These are phyloP conservation scores for Botrytis aclada DNA, from an alignment of 2,329 filamentous ascomycete species.

Conservation along the genomic window DNA sequence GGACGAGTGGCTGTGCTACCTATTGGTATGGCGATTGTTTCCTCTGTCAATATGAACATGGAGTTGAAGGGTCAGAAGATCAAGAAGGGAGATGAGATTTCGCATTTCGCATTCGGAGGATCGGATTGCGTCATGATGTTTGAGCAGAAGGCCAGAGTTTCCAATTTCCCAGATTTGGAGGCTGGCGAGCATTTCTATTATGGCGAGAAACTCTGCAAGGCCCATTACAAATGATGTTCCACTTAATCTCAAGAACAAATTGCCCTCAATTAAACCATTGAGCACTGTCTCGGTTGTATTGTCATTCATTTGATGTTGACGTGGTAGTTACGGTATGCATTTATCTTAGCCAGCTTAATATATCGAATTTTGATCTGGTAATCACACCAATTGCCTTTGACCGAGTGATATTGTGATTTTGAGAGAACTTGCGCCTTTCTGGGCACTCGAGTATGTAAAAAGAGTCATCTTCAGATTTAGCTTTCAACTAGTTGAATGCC, in stretches of 20 bases:
- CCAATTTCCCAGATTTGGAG: conserved; percentile 6
- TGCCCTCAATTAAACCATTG: neutral
- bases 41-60: conserved; percentile 40
- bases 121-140: conserved; percentile 45
- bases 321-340: neutral
- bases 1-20: conserved; percentile 44
- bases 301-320: neutral
- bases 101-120: conserved; percentile 45
- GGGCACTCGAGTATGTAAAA: neutral
- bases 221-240: neutral
- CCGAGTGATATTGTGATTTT: neutral
- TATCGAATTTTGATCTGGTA: neutral
- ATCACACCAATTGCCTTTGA: neutral
- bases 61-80: conserved; percentile 24
- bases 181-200: conserved; percentile 16
- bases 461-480: neutral
- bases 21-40: conserved; percentile 46
- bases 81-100: conserved; percentile 44
- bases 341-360: neutral
- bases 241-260: neutral
- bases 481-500: neutral
- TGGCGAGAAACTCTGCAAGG: conserved; percentile 11
- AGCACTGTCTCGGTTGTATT: neutral
- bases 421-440: neutral
- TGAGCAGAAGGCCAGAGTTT: conserved; percentile 19